These are phyloP conservation scores for Aspergillus luchuensis DNA, from an alignment of 2,329 filamentous ascomycete species.

Conservation along the genomic window DNA sequence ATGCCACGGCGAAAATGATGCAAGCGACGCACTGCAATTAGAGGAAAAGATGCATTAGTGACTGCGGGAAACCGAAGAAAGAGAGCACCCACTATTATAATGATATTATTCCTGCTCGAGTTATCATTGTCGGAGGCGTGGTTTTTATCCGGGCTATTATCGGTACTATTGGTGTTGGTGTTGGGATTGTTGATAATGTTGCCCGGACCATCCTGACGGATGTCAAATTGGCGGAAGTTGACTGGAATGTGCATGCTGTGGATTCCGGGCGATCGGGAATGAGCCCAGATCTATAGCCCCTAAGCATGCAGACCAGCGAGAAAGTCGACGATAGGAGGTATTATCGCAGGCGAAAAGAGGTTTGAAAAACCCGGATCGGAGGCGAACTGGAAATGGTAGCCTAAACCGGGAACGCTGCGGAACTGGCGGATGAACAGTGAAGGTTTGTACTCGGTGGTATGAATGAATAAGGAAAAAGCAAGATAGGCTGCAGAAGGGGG, in stretches of 20 bases:
- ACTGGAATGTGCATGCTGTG: slow-evolving; percentile 26
- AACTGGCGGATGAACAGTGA: slow-evolving; percentile 10
- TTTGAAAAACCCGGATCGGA: slow-evolving; percentile 3
- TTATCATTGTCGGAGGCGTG: not conserved
- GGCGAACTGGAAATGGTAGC: slow-evolving; percentile 1
- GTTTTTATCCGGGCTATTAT: not conserved
- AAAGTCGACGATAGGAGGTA: not conserved
- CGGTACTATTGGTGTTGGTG: not conserved
- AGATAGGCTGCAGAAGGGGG: not conserved
- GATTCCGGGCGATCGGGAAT: slow-evolving; percentile 12
- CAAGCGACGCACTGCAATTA: slow-evolving; percentile 27
- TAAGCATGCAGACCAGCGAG: slow-evolving; percentile 14
- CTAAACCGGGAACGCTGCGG: slow-evolving; percentile 4
- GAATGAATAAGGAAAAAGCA: not conserved
- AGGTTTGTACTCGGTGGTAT: slow-evolving; percentile 1
- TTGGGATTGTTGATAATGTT: not conserved
- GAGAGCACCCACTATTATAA: slow-evolving; percentile 33
- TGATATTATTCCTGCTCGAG: slow-evolving; percentile 26
- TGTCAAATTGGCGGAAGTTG: slow-evolving; percentile 20
- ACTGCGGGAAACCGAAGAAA: not conserved
- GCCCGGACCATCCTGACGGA: slow-evolving; percentile 18
- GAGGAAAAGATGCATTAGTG: slow-evolving; percentile 11
- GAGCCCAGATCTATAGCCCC: slow-evolving; percentile 8
- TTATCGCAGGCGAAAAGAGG: not conserved
- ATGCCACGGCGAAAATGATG: slow-evolving; percentile 36